These are phyloP conservation scores for Elaeagnus macrophylla DNA, from an alignment of 306 rosid species.

Conservation along the genomic window DNA sequence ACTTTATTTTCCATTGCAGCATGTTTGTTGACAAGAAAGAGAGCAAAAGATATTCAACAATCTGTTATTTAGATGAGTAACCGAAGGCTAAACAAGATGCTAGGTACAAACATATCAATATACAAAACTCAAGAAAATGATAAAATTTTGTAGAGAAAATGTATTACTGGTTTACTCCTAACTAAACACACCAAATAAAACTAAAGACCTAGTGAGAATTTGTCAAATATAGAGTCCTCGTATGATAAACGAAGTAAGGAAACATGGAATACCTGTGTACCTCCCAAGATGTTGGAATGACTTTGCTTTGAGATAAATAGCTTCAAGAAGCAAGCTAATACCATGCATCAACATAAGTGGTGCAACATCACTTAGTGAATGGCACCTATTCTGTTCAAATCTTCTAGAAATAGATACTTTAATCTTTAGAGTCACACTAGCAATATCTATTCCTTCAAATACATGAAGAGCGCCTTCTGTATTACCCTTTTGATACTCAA, in stretches of 20 bases:
- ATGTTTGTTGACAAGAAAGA: too few species aligned
- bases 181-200: too few species aligned
- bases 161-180: too few species aligned
- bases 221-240: too few species aligned
- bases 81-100: too few species aligned
- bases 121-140: too few species aligned
- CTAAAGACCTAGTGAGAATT: too few species aligned
- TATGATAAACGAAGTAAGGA: neutral
- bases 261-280: slow-evolving; percentile 38
- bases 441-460: slow-evolving; percentile 84
- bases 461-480: slow-evolving; percentile 87
- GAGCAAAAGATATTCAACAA: too few species aligned
- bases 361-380: slow-evolving; percentile 40
- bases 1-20: too few species aligned
- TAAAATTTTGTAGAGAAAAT: too few species aligned
- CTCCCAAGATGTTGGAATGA: slow-evolving; percentile 69
- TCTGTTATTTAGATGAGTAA: too few species aligned
- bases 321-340: slow-evolving; percentile 86
- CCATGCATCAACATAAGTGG: slow-evolving; percentile 90
- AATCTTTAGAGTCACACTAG: slow-evolving; percentile 61
- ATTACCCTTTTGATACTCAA: slow-evolving; percentile 84
- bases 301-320: slow-evolving; percentile 77
- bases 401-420: slow-evolving; percentile 57
- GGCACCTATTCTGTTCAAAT: slow-evolving; percentile 43
- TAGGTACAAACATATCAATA: too few species aligned